Evolutionary conservation across 2,329 filamentous ascomycete genomes (phyloP), one percentile per base, ranked within the genome.

Genomic region (Stagonosporopsis tanaceti): DNA sequence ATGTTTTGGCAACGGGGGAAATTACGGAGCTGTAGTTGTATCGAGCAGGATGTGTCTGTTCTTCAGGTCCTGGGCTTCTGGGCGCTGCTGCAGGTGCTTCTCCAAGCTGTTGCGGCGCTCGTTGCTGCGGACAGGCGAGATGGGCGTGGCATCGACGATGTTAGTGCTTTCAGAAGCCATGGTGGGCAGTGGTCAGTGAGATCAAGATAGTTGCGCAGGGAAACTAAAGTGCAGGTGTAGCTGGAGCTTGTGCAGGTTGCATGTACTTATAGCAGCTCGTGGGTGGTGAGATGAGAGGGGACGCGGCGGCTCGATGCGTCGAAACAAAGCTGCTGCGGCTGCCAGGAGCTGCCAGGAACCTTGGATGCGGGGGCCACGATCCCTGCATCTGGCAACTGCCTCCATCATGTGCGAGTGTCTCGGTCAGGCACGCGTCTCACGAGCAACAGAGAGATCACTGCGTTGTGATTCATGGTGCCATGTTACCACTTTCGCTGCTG

Each of bases 21-120:
- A 84, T 60, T 79, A 89, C 84, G 88, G 88, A 41, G 88, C 88
- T 64, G 86, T 85, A 67, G 81, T 87, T 2, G 86, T 89, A 67
- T 89, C 85, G 4, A 89, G 80, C 48, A 91, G 75, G 61, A 91
- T 91, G 70, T 90, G 85, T 60, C 86, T 79, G 64, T 89, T 84
- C 77, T 89, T 90, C 59, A 91, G 79, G 60, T 90, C 88, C 71
- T 89, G 81, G 14, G 75, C 74, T 22, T 82, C 80, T 5, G 81
- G 81, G 6, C 81, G 75, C 42, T 75, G 76, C 70, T 82, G 80
- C 50, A 83, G 69, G 59, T 80, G 77, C 67, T 80, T 81, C 69
- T 80, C 79, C 50, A 81, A 74, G 64, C 75, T 77, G 69, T 78
- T 75, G 38, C 92, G 89, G 67, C 88, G 86, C 74, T 88, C 85